Evolutionary conservation across 2,329 filamentous ascomycete genomes (phyloP), one percentile per base, ranked within the genome.

Genomic region (Aspergillus pseudoviridinutans): DNA sequence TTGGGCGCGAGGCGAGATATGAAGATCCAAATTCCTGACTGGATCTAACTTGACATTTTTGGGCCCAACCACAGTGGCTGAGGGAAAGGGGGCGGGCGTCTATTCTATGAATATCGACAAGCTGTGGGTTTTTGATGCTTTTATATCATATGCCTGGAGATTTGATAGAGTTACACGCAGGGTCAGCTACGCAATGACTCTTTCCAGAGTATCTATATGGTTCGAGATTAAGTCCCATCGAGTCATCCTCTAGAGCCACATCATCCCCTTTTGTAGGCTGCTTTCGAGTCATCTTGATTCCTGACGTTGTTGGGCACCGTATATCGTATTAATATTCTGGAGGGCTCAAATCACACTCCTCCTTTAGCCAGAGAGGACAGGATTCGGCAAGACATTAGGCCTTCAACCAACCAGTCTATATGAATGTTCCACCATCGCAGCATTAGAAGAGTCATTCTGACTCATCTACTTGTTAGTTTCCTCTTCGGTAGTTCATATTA

Each of bases 1-100:
- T 38, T 38, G 32, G 32, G 32, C 32, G 32, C 32, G 14, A 38
- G 32, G 32, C 32, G 14, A 38, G 32, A 38, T 7, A 38, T 17
- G 12, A 17, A 14, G 14, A 38, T 38, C 32, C 17, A 14, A 7
- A 38, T 38, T 38, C 32, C 17, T 38, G 32, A 35, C 32, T 35
- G 32, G 32, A 17, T 35, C 32, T 12, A 35, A 17, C 32, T 38
- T 38, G 14, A 38, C 14, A 38, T 38, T 38, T 38, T n/a, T 38
- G 32, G 32, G 32, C 32, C 32, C 32, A 38, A 38, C 32, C 32
- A 38, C 32, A 46, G 56, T 53, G 53, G 55, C 52, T 49, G 58
- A 41, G 47, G 38, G 50, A 20, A 50, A 47, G 22, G 51, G 44
- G 32, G 49, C 2, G 9, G 41, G n/a, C 22, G n/a, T n/a, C 41